phyloP scores from a whole-genome alignment of 371 early-diverging fungal genomes.

The Mucor velutinosus region DNA sequence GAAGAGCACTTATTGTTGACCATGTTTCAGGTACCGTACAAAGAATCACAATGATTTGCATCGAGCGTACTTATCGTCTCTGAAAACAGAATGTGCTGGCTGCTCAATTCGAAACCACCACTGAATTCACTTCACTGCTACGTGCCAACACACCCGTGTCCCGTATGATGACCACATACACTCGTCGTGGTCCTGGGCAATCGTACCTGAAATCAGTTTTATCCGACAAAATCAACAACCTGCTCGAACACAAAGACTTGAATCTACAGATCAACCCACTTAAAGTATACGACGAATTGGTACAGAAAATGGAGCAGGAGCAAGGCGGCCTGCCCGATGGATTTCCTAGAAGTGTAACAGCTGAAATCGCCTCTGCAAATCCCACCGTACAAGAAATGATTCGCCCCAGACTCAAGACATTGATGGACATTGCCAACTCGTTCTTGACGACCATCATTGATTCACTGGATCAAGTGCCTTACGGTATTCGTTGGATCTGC shows the following conservation, averaged over 20 bases:
- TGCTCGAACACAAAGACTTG: slow-evolving; percentile 72
- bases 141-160: slow-evolving; percentile 96
- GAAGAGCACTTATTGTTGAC: slow-evolving; percentile 94
- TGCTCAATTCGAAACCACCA: slow-evolving; percentile 89
- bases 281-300: slow-evolving; percentile 82
- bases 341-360: slow-evolving; percentile 60
- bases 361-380: slow-evolving; percentile 73
- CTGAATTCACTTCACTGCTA: slow-evolving; percentile 86
- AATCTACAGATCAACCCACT: slow-evolving; percentile 92
- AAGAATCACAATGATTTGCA: too few species aligned
- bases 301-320: slow-evolving; percentile 72
- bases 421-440: slow-evolving; percentile 79
- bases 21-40: slow-evolving; percentile 86
- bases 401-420: slow-evolving; percentile 69
- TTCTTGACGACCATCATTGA: slow-evolving; percentile 81
- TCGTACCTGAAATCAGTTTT: slow-evolving; percentile 88
- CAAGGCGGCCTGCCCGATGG: slow-evolving; percentile 57
- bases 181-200: slow-evolving; percentile 92
- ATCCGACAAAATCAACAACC: slow-evolving; percentile 75
- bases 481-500: slow-evolving; percentile 96
- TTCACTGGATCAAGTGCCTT: slow-evolving; percentile 82
- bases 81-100: slow-evolving; percentile 81
- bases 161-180: slow-evolving; percentile 97
- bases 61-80: too few species aligned
- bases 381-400: slow-evolving; percentile 78